Conservation (phyloP, 495 filamentous ascomycete genomes). For the Penicillium canariense region DNA sequence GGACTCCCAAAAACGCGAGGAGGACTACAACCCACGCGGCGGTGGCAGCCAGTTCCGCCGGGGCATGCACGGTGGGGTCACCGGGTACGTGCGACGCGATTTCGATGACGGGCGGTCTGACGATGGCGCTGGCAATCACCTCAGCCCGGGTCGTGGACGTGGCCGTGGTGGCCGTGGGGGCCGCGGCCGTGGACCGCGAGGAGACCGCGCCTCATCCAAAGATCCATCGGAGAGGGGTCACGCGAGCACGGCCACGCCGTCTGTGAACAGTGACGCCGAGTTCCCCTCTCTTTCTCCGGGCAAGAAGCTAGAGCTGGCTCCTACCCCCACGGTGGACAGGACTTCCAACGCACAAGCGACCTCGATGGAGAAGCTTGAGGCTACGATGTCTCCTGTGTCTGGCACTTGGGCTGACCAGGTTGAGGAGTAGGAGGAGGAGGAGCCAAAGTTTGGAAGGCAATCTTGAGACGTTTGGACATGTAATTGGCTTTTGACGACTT, state of each 20-base stretch:
- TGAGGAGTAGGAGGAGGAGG: too few species aligned
- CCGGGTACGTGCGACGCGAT: conserved; percentile 36
- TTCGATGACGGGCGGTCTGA: conserved; percentile 27
- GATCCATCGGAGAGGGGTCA: conserved; percentile 17
- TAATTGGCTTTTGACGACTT: conserved; percentile 7
- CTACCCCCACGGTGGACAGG: conserved; percentile 3
- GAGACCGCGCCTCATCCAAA: conserved; percentile 20
- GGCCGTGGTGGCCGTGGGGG: conserved; percentile 31
- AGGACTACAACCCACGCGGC: conserved; percentile 50
- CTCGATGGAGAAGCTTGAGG: conserved; percentile 26
- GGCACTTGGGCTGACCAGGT: conserved; percentile 45
- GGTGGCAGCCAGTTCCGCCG: conserved; percentile 48
- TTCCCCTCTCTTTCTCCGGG: conserved; percentile 46
- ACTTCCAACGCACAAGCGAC: conserved; percentile 8
- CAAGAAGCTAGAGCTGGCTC: conserved; percentile 12
- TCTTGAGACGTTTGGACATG: background rate
- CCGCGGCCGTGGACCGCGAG: conserved; percentile 34
- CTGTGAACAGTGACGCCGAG: conserved; percentile 32
- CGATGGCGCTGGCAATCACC: conserved; percentile 10
- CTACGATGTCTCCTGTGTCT: conserved; percentile 23
- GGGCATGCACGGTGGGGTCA: conserved; percentile 61
- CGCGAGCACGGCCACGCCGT: conserved; percentile 19
- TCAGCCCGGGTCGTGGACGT: conserved; percentile 18
- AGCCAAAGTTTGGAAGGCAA: too few species aligned
- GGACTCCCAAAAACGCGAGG: conserved; percentile 72